These are phyloP conservation scores for Debaryomyces tyrocola DNA, from an alignment of 805 yeast species.

Conservation along the genomic window DNA sequence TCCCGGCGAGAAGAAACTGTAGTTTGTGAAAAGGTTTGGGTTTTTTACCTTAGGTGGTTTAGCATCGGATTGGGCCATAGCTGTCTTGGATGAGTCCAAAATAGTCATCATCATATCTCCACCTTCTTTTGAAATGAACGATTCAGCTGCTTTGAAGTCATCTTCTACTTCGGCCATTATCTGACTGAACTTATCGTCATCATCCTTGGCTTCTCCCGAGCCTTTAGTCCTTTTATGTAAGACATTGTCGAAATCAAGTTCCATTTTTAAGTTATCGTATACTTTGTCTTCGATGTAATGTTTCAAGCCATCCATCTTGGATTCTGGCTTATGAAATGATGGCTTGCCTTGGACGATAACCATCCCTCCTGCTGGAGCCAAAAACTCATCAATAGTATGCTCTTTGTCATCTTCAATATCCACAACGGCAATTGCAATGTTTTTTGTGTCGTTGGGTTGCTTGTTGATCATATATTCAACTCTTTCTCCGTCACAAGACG, in stretches of 20 bases:
- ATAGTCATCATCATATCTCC: conserved; percentile 20
- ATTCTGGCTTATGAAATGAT: conserved; percentile 19
- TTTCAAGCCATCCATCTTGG: conserved; percentile 20
- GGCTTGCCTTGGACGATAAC: conserved; percentile 34
- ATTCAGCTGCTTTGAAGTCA: conserved; percentile 34
- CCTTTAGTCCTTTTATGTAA: conserved; percentile 17
- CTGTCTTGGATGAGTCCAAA: conserved; percentile 9
- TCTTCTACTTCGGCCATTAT: conserved; percentile 23
- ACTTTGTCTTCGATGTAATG: conserved; percentile 21
- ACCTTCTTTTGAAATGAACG: conserved; percentile 29
- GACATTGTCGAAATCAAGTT: conserved; percentile 14
- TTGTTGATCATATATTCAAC: conserved; percentile 4
- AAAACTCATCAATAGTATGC: conserved; percentile 20
- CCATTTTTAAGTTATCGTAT: conserved; percentile 20
- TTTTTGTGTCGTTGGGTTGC: background rate
- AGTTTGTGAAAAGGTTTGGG: conserved; percentile 57
- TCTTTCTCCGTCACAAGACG: conserved; percentile 8
- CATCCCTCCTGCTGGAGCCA: conserved; percentile 6
- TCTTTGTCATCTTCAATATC: conserved; percentile 22
- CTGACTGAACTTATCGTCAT: conserved; percentile 12
- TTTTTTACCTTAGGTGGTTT: conserved; percentile 6
- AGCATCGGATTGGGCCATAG: conserved; percentile 1
- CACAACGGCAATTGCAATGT: conserved; percentile 16
- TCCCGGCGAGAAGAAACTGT: conserved; percentile 78
- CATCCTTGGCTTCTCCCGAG: background rate